Conservation (phyloP, 805 yeast genomes). For the Debaryomyces prosopidis region DNA sequence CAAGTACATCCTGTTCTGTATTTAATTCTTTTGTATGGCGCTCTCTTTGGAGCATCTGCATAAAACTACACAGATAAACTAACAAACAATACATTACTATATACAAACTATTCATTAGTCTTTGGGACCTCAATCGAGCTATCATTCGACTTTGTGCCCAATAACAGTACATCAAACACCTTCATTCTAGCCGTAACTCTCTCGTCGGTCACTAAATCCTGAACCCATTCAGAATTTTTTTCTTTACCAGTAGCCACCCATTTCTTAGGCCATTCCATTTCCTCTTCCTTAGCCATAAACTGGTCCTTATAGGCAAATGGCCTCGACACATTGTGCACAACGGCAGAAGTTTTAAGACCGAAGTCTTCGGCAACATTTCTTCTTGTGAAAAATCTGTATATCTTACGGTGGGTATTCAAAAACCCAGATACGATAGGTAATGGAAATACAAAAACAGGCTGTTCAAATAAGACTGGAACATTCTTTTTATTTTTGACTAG, state of each 20-base stretch:
- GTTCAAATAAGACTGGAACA: constrained; percentile 65
- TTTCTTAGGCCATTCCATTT: constrained; percentile 79
- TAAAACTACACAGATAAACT: too few relatives aligned
- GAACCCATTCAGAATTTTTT: constrained; percentile 84
- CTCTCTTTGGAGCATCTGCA: too few relatives aligned
- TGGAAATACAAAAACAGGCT: constrained; percentile 75
- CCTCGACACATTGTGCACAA: constrained; percentile 53
- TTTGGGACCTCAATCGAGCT: background rate
- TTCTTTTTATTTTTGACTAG: constrained; percentile 31
- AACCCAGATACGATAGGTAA: constrained; percentile 83
- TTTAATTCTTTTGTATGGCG: too few relatives aligned
- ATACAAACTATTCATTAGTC: background rate
- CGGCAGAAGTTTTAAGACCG: constrained; percentile 54
- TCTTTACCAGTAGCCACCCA: constrained; percentile 82
- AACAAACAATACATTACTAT: background rate
- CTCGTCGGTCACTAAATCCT: constrained; percentile 68
- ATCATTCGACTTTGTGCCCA: background rate
- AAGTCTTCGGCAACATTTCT: constrained; percentile 70
- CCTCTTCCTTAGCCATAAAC: constrained; percentile 58
- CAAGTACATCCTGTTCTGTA: too few relatives aligned
- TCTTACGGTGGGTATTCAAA: constrained; percentile 68
- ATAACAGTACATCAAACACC: constrained; percentile 35
- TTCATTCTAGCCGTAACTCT: constrained; percentile 57
- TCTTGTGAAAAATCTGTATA: constrained; percentile 74
- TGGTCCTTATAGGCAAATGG: constrained; percentile 50